Percentiles rank a stretch among this genome's conserved stretches.
Evolutionary conservation across 306 rosid species (phyloP).

Genomic region (Lathyrus tuberosus): DNA sequence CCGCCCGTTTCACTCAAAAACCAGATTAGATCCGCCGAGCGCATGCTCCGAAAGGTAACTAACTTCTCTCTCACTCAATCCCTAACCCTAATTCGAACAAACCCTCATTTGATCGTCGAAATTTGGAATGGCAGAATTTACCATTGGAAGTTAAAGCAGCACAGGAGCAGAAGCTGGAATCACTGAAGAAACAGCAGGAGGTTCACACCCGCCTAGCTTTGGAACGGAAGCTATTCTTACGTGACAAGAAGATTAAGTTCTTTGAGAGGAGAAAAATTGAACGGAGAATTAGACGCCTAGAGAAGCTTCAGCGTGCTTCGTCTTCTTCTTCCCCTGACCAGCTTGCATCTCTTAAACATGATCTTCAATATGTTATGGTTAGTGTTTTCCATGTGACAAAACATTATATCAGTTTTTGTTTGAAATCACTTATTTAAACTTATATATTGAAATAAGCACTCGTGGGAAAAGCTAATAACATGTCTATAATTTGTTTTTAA

Average conservation of each 20-base stretch:
- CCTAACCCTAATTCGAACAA: conserved; percentile 11
- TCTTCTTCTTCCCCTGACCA: conserved; percentile 62
- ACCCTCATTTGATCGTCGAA: not conserved
- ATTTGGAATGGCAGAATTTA: conserved; percentile 52
- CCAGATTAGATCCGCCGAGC: conserved; percentile 92
- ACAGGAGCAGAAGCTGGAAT: conserved; percentile 79
- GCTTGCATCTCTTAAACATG: conserved; percentile 80
- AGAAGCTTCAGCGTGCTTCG: conserved; percentile 79
- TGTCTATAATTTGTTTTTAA: too few relatives aligned
- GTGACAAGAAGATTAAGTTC: conserved; percentile 87
- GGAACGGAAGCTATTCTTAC: conserved; percentile 80
- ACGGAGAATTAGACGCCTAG: conserved; percentile 85
- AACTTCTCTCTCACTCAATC: not conserved
- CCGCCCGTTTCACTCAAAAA: conserved; percentile 85
- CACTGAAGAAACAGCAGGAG: conserved; percentile 88
- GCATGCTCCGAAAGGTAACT: conserved; percentile 84
- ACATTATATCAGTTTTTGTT: not conserved
- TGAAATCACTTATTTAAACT: not conserved
- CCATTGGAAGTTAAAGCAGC: conserved; percentile 74
- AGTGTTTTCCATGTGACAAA: not conserved
- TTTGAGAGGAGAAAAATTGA: conserved; percentile 95
- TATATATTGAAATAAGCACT: too few relatives aligned
- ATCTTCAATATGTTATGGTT: conserved; percentile 93
- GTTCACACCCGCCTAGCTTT: conserved; percentile 81
- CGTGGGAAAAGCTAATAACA: too few relatives aligned